Base-by-base conservation (phyloP, 139 green algal genomes). In the Ettlia oleoabundans region DNA sequence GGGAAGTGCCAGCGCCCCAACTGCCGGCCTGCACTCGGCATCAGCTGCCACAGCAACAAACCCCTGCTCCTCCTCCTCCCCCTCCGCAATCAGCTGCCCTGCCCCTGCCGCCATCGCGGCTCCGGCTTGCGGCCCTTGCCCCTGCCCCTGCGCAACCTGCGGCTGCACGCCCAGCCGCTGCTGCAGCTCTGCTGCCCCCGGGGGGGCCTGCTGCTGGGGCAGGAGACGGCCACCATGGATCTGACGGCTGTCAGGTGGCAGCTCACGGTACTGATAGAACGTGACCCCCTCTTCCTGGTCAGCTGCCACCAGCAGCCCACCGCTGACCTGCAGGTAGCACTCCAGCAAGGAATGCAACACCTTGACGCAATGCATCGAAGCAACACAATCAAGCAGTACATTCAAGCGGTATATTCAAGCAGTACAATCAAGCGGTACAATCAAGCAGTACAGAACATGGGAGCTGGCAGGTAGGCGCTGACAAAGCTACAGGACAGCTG, bases 251-350 rank as follows among this genome's bases (percentile, higher is more conserved):
- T 10, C 73, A 33, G 35, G 13, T 15, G 43, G 4, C 1, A 52
- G 53, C 24, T 80, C 73, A 13, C 6, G 13, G 73, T 80, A 80
- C 35, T 53, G 73, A 5, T 69, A 80, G 10, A 80, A 52, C 2
- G 73, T 80, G 53, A n/a, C 73, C 22, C 73, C 73, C 53, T 80
- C 73, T 0, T 52, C 33, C 1, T 35, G 53, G 53, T 80, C 73
- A 13, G 73, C 73, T 0, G 73, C 73, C 1, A 52, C 73, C 73
- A 80, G 73, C 24, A 80, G 53, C 35, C 52, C 73, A 33, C 37
- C 71, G 30, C 41, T 30, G 4, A 78, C 47, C 71, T 78, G 71
- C 47, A 3, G 26, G 38, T 19, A 15, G 9, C 47, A 58, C 13
- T 58, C 47, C 10, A 58, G 47, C 13, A 15, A 15, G 47, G 47